Evolutionary conservation across 495 filamentous ascomycete genomes (phyloP), one percentile per base, ranked within the genome.

Genomic region (Lophiostoma macrostomum): DNA sequence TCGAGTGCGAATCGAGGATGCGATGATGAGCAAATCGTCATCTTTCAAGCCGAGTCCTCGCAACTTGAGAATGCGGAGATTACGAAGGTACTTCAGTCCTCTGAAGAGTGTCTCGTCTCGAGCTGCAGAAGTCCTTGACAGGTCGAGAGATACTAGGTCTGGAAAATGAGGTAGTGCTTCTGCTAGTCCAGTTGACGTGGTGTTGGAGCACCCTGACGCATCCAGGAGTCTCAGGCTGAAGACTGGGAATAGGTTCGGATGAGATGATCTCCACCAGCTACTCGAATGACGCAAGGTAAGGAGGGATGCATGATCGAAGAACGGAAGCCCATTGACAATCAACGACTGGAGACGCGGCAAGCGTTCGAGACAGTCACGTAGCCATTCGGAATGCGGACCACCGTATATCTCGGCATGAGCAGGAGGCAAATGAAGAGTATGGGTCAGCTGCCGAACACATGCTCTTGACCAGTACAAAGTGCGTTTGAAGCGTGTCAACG

Each of bases 341-440:
- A 86, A 69, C 1, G 74, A 80, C 58, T 85, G 82, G 16, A 86
- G 68, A 30, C 74, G 75, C 1, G 82, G 82, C 18, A 85, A 65
- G 18, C 71, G 76, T 29, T 81, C 77, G 13, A 86, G 71, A 23
- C 85, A 72, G 50, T 86, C 80, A 39, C 75, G 70, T 16, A 86
- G 69, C 82, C 82, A 86, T 41, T 74, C 77, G 10, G 73, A 71
- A 48, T 79, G 77, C 4, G 81, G 80, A 11, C 80, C 78, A 54
- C 76, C 80, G 66, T 83, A 86, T 35, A 84, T 76, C 61, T 86
- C 82, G 5, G 80, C 80, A 20, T 83, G 70, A 14, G 82, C 81
- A 12, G 82, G 81, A 11, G 81, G 81, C n/a, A 86, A 71, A 66
- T 85, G 80, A 28, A 86, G 73, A 0, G 82, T 86, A 60, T 84